Percentiles rank a stretch among this genome's conserved stretches.
phyloP scores from a whole-genome alignment of 169 alveolate species.

The Plasmodium ovale region DNA sequence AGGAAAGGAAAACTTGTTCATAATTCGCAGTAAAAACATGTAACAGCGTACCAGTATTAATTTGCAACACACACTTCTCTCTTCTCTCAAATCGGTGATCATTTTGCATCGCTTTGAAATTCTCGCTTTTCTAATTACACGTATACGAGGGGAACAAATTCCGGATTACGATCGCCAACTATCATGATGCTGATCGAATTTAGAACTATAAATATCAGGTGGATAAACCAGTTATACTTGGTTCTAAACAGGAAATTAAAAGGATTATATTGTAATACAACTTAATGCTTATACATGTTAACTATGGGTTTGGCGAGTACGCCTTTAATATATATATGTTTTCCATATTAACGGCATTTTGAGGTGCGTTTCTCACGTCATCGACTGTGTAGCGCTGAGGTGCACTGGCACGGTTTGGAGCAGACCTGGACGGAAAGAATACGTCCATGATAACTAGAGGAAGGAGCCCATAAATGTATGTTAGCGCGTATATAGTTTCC shows the following conservation, averaged over 20 bases:
- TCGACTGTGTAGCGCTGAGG: no score
- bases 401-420: neutral
- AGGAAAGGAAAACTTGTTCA: neutral
- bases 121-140: constrained; percentile 75
- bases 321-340: no score
- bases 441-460: constrained; percentile 80
- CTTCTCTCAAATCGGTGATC: neutral
- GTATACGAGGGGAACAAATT: constrained; percentile 50
- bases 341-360: no score
- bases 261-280: neutral
- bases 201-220: constrained; percentile 67
- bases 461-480: constrained; percentile 76
- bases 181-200: constrained; percentile 71
- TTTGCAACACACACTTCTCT: no score
- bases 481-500: constrained; percentile 75
- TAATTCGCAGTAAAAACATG: neutral
- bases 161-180: constrained; percentile 27
- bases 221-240: constrained; percentile 79
- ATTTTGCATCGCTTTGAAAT: neutral
- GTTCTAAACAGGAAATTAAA: constrained; percentile 61
- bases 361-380: no score
- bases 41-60: no score
- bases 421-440: constrained; percentile 79
- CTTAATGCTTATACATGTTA: no score
- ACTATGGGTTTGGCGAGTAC: no score